phyloP scores from a whole-genome alignment of 192 early-diverging fungal species.

The Backusella australiensis region DNA sequence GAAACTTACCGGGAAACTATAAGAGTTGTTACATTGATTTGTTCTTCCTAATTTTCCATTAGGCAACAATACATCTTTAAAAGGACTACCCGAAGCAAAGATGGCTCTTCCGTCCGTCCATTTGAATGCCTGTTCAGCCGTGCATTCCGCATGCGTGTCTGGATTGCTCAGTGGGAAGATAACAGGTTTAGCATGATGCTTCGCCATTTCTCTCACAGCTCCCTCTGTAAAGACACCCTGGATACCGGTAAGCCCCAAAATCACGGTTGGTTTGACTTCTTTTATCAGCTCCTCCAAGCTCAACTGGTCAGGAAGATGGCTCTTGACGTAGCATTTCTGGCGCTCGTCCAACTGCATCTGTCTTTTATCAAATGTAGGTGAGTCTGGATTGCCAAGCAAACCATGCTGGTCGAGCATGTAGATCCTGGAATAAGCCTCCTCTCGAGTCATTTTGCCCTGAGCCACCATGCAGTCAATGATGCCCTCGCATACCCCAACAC shows the following conservation, averaged over 20 bases:
- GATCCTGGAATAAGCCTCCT: constrained; percentile 43
- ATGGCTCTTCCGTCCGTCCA: constrained; percentile 84
- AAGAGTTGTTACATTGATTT: constrained; percentile 94
- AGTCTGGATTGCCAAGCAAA: constrained; percentile 35
- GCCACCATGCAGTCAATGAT: constrained; percentile 28
- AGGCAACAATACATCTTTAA: constrained; percentile 75
- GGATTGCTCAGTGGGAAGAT: constrained; percentile 93
- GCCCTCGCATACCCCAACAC: constrained; percentile 54
- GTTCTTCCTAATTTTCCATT: constrained; percentile 58
- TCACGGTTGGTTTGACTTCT: constrained; percentile 41
- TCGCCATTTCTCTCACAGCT: constrained; percentile 59
- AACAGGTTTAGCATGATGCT: constrained; percentile 76
- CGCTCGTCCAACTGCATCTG: constrained; percentile 36
- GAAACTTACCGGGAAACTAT: constrained; percentile 82
- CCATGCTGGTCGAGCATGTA: constrained; percentile 49
- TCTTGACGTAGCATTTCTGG: constrained; percentile 39
- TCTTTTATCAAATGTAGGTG: not conserved
- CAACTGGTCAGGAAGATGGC: constrained; percentile 39
- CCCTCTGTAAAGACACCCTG: constrained; percentile 41
- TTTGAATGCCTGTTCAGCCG: constrained; percentile 87
- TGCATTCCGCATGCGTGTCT: constrained; percentile 89
- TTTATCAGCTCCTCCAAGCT: constrained; percentile 39
- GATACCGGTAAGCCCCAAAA: constrained; percentile 41
- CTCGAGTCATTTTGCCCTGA: constrained; percentile 24
- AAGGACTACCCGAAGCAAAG: constrained; percentile 95